Conservation (phyloP, 2,329 filamentous ascomycete genomes). For the Ceratocystis alfenasii region DNA sequence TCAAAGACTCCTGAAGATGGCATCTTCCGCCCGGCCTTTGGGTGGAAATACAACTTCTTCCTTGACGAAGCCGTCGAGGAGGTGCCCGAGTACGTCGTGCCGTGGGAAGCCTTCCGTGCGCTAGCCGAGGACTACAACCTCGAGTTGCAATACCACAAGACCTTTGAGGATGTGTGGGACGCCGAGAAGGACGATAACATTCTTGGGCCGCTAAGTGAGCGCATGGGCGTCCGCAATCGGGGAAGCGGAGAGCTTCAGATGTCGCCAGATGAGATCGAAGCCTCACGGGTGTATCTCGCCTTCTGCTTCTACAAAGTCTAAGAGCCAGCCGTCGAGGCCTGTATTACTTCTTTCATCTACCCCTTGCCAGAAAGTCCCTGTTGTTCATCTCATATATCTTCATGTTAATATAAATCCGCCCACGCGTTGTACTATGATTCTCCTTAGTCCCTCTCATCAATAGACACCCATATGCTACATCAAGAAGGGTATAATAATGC, state of each 20-base stretch:
- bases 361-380: neutral
- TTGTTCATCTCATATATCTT: neutral
- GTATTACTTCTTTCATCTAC: neutral
- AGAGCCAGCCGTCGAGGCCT: neutral
- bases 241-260: slow-evolving; percentile 57
- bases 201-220: slow-evolving; percentile 73
- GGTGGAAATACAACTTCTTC: slow-evolving; percentile 97
- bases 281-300: slow-evolving; percentile 78
- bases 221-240: slow-evolving; percentile 83
- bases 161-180: slow-evolving; percentile 83
- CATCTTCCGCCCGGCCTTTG: slow-evolving; percentile 84
- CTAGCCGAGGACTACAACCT: slow-evolving; percentile 94
- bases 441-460: neutral
- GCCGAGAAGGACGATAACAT: slow-evolving; percentile 76
- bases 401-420: neutral
- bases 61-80: slow-evolving; percentile 92
- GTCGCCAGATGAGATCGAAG: slow-evolving; percentile 80
- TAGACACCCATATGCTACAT: neutral
- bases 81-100: slow-evolving; percentile 93
- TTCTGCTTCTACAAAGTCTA: slow-evolving; percentile 97
- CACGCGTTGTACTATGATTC: neutral
- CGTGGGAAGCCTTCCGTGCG: slow-evolving; percentile 94
- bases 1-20: slow-evolving; percentile 73
- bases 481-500: slow-evolving; percentile 10
- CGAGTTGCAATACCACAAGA: slow-evolving; percentile 85